Percentiles rank a stretch among this genome's conserved stretches.
Evolutionary conservation across 2,329 filamentous ascomycete species (phyloP).

Genomic region (Aspergillus novoparasiticus): DNA sequence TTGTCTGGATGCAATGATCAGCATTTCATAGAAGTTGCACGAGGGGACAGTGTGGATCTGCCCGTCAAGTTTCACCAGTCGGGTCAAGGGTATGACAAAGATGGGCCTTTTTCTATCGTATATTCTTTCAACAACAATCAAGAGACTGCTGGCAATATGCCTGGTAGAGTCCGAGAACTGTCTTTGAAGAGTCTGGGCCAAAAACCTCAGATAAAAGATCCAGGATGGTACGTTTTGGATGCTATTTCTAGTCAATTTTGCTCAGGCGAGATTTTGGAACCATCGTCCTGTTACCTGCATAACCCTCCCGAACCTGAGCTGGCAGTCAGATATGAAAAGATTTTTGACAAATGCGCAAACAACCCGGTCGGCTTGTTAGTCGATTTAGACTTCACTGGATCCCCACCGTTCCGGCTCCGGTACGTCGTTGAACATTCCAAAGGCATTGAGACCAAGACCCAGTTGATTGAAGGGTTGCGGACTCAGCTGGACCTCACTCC

Average conservation of each 20-base stretch:
- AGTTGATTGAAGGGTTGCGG: conserved; percentile 69
- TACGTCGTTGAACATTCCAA: conserved; percentile 71
- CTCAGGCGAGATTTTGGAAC: conserved; percentile 85
- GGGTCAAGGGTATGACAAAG: conserved; percentile 57
- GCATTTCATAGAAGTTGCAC: conserved; percentile 79
- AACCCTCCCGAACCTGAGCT: conserved; percentile 88
- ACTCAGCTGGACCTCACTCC: conserved; percentile 85
- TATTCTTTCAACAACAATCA: conserved; percentile 83
- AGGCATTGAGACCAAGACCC: conserved; percentile 56
- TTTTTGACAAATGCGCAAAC: conserved; percentile 92
- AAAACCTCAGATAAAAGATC: conserved; percentile 68
- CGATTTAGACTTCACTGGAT: conserved; percentile 86
- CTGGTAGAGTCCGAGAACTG: conserved; percentile 61
- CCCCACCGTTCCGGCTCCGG: conserved; percentile 81
- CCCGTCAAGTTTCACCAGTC: conserved; percentile 71
- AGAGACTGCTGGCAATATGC: conserved; percentile 65
- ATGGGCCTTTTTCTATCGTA: conserved; percentile 70
- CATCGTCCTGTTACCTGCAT: conserved; percentile 86
- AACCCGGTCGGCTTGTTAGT: conserved; percentile 90
- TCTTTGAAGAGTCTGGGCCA: conserved; percentile 60
- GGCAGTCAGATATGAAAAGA: conserved; percentile 72
- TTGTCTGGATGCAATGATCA: conserved; percentile 77
- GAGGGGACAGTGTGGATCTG: conserved; percentile 67
- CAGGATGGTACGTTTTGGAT: conserved; percentile 84
- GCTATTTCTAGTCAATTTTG: conserved; percentile 80